Base-by-base conservation (phyloP, 163 green algal genomes). In the Smithsoniella earleae region DNA sequence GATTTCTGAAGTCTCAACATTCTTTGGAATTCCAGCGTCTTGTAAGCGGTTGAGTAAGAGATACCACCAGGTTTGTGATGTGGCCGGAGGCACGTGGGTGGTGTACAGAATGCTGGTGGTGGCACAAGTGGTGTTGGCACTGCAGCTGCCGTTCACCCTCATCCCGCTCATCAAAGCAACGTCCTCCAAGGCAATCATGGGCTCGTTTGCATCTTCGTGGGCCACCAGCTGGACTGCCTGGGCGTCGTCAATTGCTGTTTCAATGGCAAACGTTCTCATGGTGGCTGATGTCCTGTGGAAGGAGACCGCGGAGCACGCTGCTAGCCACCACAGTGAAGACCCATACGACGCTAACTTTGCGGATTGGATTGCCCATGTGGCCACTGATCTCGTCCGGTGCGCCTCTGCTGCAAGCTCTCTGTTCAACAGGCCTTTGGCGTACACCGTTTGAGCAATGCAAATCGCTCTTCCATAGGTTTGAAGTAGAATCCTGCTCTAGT, bases 91-190 rank as follows among this genome's bases (percentile, higher is more conserved):
- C 10, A 22, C 13, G 40, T 49, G 40, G 40, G 20, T 43, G 10
- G 25, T 34, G 3, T 69, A 33, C 76, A 86, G 77, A 76, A 84
- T 84, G 73, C 77, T 89, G 31, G 75, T 89, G 22, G 80, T 85
- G 18, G 80, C 84, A 3, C 85, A 90, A 75, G 81, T 91, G n/a
- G 76, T 90, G 8, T 62, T 91, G 58, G 80, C 83, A 3, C 77
- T 91, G 58, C 85, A 89, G 74, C 81, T 91, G 30, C 86, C 86
- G 28, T 86, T 91, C 46, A 85, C 83, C 0, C 74, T 90, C 0
- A 77, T 91, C 20, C 86, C 86, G 10, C 80, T 91, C 3, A 86
- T 91, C 64, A 90, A 90, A 73, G 75, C 89, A 46, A 89, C 85
- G 38, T 87, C 77, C 33, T 79, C 66, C 38, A n/a, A 13, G 8